Base-by-base conservation (phyloP, 2,329 filamentous ascomycete genomes). In the Ceratocystiopsis minuta region DNA sequence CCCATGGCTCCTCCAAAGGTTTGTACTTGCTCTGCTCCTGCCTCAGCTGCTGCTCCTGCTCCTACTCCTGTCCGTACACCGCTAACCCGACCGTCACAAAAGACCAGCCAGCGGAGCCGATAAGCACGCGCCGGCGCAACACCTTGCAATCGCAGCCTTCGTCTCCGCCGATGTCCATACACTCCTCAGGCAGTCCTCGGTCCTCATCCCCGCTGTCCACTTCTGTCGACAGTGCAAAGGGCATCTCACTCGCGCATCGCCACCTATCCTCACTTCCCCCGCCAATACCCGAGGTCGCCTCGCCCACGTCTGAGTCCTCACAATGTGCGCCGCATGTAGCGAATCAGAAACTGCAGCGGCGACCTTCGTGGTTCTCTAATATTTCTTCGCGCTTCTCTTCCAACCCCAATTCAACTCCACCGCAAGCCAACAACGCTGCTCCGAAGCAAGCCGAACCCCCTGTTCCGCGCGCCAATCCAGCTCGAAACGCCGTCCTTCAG, bases 371-470 rank as follows among this genome's bases (percentile, higher is more conserved):
- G 90, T 87, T 96, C 54, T 84, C 83, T 43, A 94, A 77, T 54
- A 75, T 96, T 50, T 92, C 85, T 49, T 88, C 84, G 50, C 95
- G 93, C 57, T 94, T 96, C 62, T 86, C 82, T 3, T 76, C 75
- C 24, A 52, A 45, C 41, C 50, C 45, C 33, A 48, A 45, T 10
- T 52, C 57, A 41, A 58, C 51, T 40, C 59, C 47, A 33, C 57
- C 51, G 37, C 58, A 55, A 46, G 54, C 55, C 6, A 58, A 52
- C 40, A 55, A 49, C 39, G 52, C 54, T 10, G 53, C 54, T 17
- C 57, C 56, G 24, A 60, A 60, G 37, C 57, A 60, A 28, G 57
- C 60, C 48, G 64, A 71, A 39, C 54, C 61, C 41, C 62, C 59
- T 37, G 59, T 65, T 16, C 68, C 69, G 28, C 70, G 66, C 49